Evolutionary conservation across 257 asterid genomes (phyloP).

Genomic region (Jasminum sambac): DNA sequence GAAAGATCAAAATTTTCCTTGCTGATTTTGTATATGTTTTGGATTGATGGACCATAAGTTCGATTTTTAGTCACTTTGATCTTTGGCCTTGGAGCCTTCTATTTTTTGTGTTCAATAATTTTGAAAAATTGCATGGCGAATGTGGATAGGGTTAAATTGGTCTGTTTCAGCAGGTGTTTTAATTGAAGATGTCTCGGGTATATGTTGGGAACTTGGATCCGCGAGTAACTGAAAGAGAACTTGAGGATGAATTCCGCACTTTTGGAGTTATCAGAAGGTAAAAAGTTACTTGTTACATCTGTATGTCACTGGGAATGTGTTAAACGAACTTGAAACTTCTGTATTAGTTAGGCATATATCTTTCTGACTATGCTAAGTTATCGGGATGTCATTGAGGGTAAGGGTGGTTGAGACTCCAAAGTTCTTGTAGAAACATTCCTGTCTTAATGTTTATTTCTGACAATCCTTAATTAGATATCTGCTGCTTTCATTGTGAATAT

Average conservation of each 20-base stretch:
- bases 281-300: neutral
- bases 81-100: neutral
- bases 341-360: neutral
- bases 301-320: neutral
- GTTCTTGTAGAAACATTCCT: neutral
- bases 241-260: conserved; percentile 83
- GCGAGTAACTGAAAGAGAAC: conserved; percentile 86
- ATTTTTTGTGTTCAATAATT: neutral
- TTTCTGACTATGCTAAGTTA: neutral
- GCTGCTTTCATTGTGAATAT: neutral
- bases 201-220: conserved; percentile 91
- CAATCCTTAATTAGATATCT: neutral
- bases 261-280: conserved; percentile 89
- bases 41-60: neutral
- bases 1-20: neutral
- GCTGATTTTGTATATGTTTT: neutral
- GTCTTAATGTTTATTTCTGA: neutral
- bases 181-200: conserved; percentile 73
- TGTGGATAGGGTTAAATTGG: conserved; percentile 4
- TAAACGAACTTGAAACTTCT: neutral
- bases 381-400: neutral
- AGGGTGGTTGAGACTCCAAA: neutral
- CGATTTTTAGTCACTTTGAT: neutral
- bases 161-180: neutral
- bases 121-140: neutral